These are phyloP conservation scores for Atalantia buxifolia DNA, from an alignment of 345 rosid species.

Conservation along the genomic window DNA sequence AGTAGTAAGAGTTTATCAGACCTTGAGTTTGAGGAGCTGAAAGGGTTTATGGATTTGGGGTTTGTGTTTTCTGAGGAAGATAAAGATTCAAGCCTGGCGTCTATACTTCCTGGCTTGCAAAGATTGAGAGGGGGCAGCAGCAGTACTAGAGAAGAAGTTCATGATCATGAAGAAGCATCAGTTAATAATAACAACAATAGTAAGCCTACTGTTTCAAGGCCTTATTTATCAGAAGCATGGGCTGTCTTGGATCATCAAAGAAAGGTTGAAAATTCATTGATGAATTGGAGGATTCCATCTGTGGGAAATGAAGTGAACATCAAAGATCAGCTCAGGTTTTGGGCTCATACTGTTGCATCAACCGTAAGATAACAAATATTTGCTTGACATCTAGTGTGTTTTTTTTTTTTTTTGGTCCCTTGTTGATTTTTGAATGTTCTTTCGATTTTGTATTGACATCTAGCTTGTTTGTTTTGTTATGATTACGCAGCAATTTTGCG, in stretches of 20 bases:
- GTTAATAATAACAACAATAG: background rate
- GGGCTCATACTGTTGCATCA: slow-evolving; percentile 73
- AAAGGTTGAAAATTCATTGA: slow-evolving; percentile 26
- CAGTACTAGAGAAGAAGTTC: background rate
- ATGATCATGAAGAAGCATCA: slow-evolving; percentile 7
- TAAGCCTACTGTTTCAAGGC: slow-evolving; percentile 31
- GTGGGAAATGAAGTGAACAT: slow-evolving; percentile 38
- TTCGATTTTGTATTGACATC: background rate
- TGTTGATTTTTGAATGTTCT: background rate
- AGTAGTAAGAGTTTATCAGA: slow-evolving; percentile 59
- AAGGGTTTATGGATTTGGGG: slow-evolving; percentile 80
- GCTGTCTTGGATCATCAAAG: slow-evolving; percentile 31
- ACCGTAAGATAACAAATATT: slow-evolving; percentile 39
- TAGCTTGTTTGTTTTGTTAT: background rate
- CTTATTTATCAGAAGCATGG: slow-evolving; percentile 67
- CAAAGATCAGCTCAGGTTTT: slow-evolving; percentile 55
- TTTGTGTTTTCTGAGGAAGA: slow-evolving; percentile 70
- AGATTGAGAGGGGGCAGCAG: slow-evolving; percentile 31
- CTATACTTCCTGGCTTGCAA: slow-evolving; percentile 62
- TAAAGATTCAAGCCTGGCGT: slow-evolving; percentile 43
- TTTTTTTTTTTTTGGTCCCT: background rate
- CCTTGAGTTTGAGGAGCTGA: slow-evolving; percentile 18
- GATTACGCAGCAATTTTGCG: background rate
- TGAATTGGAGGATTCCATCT: slow-evolving; percentile 43
- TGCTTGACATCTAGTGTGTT: too few species aligned